phyloP scores from a whole-genome alignment of 768 basidiomycete species.

The Lactarius hatsudake region DNA sequence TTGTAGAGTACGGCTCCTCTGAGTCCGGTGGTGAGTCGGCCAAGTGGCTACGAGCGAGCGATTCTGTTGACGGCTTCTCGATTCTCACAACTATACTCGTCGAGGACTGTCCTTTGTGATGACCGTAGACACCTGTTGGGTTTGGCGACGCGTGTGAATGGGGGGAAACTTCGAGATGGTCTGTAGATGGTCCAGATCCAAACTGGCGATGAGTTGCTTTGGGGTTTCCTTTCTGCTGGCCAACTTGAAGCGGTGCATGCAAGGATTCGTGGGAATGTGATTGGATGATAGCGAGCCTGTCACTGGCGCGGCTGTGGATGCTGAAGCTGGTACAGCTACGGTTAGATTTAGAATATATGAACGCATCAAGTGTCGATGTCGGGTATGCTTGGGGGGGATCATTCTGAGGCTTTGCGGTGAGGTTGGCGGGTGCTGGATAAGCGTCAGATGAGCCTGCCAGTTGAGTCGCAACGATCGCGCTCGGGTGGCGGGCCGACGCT shows the following conservation, averaged over 20 bases:
- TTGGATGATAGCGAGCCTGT: background rate
- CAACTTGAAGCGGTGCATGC: background rate
- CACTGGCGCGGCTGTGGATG: background rate
- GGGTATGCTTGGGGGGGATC: background rate
- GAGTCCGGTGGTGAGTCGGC: too few relatives aligned
- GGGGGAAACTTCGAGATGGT: background rate
- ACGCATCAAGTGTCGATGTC: background rate
- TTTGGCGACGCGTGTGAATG: too few relatives aligned
- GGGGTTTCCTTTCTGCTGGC: background rate
- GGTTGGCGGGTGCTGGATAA: background rate
- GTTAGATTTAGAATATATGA: background rate
- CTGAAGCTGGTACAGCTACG: background rate
- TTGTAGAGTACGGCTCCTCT: background rate
- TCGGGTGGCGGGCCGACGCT: background rate
- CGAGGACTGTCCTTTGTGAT: background rate
- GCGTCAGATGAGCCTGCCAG: background rate
- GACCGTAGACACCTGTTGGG: background rate
- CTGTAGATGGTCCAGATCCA: background rate
- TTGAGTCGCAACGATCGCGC: background rate
- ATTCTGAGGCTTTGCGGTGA: background rate
- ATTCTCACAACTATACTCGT: background rate
- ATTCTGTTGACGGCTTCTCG: slow-evolving; percentile 1
- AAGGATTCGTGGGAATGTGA: background rate
- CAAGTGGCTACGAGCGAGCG: background rate
- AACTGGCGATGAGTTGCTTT: background rate